These are phyloP conservation scores for Agrocybe praecox DNA, from an alignment of 768 basidiomycete species.

Conservation along the genomic window DNA sequence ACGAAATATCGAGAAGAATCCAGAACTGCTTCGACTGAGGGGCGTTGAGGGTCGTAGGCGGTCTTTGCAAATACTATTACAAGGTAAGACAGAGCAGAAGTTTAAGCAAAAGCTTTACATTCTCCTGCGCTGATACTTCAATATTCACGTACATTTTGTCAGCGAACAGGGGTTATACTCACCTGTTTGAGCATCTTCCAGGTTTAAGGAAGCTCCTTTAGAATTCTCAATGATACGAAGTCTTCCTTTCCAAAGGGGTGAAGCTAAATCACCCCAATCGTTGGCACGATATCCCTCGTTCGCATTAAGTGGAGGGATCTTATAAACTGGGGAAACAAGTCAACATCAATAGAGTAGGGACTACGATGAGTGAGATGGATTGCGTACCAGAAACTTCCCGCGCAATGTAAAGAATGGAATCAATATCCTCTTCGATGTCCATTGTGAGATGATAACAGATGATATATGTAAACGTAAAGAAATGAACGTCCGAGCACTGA, in stretches of 20 bases:
- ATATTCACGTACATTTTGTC: conserved; percentile 1
- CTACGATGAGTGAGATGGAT: neutral
- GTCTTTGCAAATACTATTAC: conserved; percentile 82
- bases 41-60: conserved; percentile 75
- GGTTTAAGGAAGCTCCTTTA: conserved; percentile 63
- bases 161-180: conserved; percentile 13
- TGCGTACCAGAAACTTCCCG: conserved; percentile 84
- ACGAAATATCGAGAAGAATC: conserved; percentile 97
- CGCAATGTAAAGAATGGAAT: conserved; percentile 88
- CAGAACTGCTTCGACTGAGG: conserved; percentile 92
- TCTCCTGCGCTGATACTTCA: conserved; percentile 44
- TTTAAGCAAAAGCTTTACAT: conserved; percentile 46
- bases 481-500: neutral
- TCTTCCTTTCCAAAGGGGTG: conserved; percentile 91
- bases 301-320: conserved; percentile 83
- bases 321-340: conserved; percentile 64
- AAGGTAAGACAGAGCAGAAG: conserved; percentile 18
- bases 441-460: conserved; percentile 6
- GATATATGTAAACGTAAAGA: neutral
- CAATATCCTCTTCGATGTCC: conserved; percentile 79
- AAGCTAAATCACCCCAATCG: conserved; percentile 87
- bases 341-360: neutral
- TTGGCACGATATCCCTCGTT: conserved; percentile 92
- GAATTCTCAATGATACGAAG: conserved; percentile 84
- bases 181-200: conserved; percentile 86